phyloP scores from a whole-genome alignment of 306 rosid species.

The Rosa chinensis region DNA sequence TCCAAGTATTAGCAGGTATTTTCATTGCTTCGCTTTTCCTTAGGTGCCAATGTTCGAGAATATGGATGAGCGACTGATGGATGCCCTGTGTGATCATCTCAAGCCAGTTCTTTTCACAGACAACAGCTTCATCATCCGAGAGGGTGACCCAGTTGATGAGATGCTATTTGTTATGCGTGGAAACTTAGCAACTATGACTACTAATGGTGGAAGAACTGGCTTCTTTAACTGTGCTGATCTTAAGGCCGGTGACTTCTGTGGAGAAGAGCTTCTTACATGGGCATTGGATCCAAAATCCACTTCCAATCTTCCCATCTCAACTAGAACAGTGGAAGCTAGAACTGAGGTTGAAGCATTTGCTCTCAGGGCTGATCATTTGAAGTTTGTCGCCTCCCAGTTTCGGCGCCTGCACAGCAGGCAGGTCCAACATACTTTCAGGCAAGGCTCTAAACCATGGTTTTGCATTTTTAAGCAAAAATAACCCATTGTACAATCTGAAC shows the following conservation, averaged over 20 bases:
- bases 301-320: conserved; percentile 66
- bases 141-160: conserved; percentile 91
- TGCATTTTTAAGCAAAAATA: neutral
- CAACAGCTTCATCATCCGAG: conserved; percentile 58
- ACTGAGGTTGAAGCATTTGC: conserved; percentile 93
- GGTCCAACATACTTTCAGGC: conserved; percentile 71
- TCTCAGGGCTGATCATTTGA: conserved; percentile 68
- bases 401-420: conserved; percentile 68
- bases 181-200: conserved; percentile 49
- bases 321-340: conserved; percentile 63
- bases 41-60: conserved; percentile 73
- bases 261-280: conserved; percentile 96
- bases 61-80: conserved; percentile 71
- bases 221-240: conserved; percentile 53
- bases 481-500: neutral
- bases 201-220: conserved; percentile 78
- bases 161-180: conserved; percentile 91
- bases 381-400: conserved; percentile 69
- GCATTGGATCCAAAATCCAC: conserved; percentile 70
- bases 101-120: conserved; percentile 75
- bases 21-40: conserved; percentile 12
- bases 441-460: conserved; percentile 29
- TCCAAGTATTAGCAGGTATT: neutral
- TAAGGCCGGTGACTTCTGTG: conserved; percentile 86
- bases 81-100: conserved; percentile 71